These are phyloP conservation scores for Lasiosphaeriaceae sp. DNA, from an alignment of 495 filamentous ascomycete genomes.

Conservation along the genomic window DNA sequence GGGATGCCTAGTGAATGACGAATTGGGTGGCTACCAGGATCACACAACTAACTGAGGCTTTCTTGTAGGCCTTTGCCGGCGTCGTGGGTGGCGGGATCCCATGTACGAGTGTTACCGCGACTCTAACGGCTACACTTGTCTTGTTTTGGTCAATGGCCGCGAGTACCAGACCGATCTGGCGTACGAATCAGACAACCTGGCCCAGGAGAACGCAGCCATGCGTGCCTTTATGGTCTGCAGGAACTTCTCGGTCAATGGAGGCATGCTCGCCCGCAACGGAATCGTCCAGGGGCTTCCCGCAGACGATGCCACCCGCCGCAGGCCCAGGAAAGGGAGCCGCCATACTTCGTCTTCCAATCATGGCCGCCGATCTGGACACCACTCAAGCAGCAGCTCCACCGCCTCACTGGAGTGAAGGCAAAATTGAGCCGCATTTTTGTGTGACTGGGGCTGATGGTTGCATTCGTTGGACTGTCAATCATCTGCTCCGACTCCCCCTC, in stretches of 20 bases:
- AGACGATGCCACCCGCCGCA: constrained; percentile 47
- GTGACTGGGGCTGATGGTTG: constrained; percentile 6
- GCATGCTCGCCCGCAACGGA: constrained; percentile 79
- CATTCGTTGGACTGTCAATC: constrained; percentile 13
- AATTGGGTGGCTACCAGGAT: constrained; percentile 28
- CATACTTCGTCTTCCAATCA: constrained; percentile 41
- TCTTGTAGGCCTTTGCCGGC: constrained; percentile 84
- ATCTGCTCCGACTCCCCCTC: background rate
- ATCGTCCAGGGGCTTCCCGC: constrained; percentile 84
- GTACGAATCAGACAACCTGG: constrained; percentile 74
- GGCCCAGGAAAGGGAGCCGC: constrained; percentile 41
- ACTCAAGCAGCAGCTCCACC: constrained; percentile 58
- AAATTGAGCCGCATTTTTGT: constrained; percentile 10
- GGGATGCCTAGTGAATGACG: constrained; percentile 27
- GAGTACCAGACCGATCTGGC: constrained; percentile 91
- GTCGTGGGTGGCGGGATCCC: constrained; percentile 92
- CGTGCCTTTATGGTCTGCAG: constrained; percentile 96
- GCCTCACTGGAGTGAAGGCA: constrained; percentile 47
- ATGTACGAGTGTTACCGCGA: constrained; percentile 77
- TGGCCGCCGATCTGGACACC: constrained; percentile 39
- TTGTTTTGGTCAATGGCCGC: constrained; percentile 91
- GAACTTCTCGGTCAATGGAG: constrained; percentile 97
- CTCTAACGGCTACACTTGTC: constrained; percentile 76
- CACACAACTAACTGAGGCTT: constrained; percentile 38
- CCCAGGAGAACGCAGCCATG: constrained; percentile 93